A percentile compares a stretch with the other conserved stretches of the same genome.
Conservation (phyloP, 805 yeast species). For the Nakazawaea sp. region DNA sequence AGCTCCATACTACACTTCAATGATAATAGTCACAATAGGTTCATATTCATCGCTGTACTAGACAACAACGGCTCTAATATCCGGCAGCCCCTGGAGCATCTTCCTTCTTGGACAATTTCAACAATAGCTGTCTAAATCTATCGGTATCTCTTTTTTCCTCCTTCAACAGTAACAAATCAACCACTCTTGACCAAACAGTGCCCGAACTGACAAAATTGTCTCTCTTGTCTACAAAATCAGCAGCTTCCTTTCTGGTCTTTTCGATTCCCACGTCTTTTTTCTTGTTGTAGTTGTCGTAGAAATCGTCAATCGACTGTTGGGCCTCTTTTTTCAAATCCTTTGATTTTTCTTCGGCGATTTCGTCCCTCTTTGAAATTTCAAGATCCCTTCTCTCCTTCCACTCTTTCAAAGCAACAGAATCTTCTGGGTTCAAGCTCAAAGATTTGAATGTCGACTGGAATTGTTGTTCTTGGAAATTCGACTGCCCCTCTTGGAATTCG, state of each 20-base stretch:
- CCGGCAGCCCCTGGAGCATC: constrained; percentile 53
- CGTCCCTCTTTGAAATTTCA: constrained; percentile 77
- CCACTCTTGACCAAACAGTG: constrained; percentile 51
- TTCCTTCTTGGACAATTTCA: constrained; percentile 48
- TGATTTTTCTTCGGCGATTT: constrained; percentile 55
- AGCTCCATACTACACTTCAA: no score
- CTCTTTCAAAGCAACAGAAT: constrained; percentile 55
- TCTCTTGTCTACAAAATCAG: constrained; percentile 63
- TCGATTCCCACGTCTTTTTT: constrained; percentile 69
- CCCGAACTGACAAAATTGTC: constrained; percentile 52
- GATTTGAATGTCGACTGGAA: constrained; percentile 12
- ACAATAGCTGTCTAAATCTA: constrained; percentile 43
- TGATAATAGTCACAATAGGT: no score
- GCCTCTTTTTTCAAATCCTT: constrained; percentile 70
- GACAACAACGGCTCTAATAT: no score
- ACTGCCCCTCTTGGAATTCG: constrained; percentile 35
- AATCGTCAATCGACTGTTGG: constrained; percentile 77
- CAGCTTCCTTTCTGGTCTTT: constrained; percentile 60
- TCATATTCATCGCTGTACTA: no score
- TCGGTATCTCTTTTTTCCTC: constrained; percentile 40
- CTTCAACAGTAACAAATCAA: constrained; percentile 33
- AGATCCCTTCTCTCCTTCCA: constrained; percentile 81
- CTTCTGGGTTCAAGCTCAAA: constrained; percentile 25
- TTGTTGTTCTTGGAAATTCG: constrained; percentile 25
- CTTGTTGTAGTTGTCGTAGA: constrained; percentile 83